A percentile compares a stretch with the other conserved stretches of the same genome.
These are phyloP conservation scores for Carex arenaria DNA, from an alignment of 202 grass and related monocot species.

Conservation along the genomic window DNA sequence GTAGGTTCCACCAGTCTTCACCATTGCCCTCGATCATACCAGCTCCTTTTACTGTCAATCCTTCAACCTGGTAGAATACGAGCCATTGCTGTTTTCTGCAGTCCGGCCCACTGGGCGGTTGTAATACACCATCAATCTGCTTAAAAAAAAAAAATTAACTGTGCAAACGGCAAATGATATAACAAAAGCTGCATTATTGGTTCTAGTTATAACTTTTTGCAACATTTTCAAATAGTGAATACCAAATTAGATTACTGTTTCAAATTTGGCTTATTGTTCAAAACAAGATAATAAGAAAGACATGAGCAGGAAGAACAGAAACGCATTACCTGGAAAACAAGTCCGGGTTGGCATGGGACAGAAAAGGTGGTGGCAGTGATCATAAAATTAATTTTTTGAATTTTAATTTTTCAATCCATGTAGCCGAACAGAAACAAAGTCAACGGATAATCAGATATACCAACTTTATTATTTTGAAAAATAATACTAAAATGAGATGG, in stretches of 20 bases:
- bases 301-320: no score
- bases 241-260: not conserved
- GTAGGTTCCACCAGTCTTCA: slow-evolving; percentile 88
- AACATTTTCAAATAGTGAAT: not conserved
- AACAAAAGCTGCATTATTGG: not conserved
- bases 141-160: not conserved
- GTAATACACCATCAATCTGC: slow-evolving; percentile 78
- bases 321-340: slow-evolving; percentile 63
- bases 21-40: slow-evolving; percentile 92
- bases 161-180: not conserved
- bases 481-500: not conserved
- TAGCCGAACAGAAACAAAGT: not conserved
- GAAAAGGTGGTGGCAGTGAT: slow-evolving; percentile 72
- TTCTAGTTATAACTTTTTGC: not conserved
- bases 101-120: slow-evolving; percentile 70
- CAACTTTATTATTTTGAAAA: not conserved
- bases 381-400: slow-evolving; percentile 33
- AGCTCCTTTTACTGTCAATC: slow-evolving; percentile 49
- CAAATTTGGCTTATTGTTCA: not conserved
- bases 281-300: not conserved
- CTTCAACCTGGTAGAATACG: slow-evolving; percentile 62
- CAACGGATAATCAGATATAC: not conserved
- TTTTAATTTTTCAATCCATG: not conserved
- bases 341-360: slow-evolving; percentile 67
- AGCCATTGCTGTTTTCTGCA: slow-evolving; percentile 82